These are phyloP conservation scores for Termitomyces sp. DNA, from an alignment of 768 basidiomycete genomes.

Conservation along the genomic window DNA sequence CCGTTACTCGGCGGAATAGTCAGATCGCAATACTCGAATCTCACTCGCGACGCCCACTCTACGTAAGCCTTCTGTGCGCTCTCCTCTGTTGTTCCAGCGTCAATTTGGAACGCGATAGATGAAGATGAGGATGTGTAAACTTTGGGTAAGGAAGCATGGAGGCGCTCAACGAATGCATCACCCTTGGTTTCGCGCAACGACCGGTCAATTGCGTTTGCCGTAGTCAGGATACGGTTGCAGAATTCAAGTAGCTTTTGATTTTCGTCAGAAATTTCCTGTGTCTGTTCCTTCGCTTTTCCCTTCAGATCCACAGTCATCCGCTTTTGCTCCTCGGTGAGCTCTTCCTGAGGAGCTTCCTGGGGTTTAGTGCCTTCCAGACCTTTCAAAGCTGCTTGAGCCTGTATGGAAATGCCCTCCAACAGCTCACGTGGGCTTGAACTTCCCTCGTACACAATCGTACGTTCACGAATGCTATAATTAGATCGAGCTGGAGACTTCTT, in stretches of 20 bases:
- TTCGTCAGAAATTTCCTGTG: conserved; percentile 53
- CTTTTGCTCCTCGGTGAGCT: conserved; percentile 87
- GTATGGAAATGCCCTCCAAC: conserved; percentile 86
- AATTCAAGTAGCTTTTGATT: conserved; percentile 74
- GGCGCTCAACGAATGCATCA: conserved; percentile 73
- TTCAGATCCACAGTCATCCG: conserved; percentile 68
- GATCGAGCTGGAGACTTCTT: conserved; percentile 41
- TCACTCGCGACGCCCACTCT: conserved; percentile 74
- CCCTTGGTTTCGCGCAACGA: conserved; percentile 89
- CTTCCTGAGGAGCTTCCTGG: conserved; percentile 41
- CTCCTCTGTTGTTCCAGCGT: conserved; percentile 60
- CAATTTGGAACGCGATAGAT: conserved; percentile 33
- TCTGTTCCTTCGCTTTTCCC: conserved; percentile 59
- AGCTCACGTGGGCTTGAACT: conserved; percentile 88
- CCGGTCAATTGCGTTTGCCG: conserved; percentile 81
- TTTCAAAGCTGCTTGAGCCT: conserved; percentile 89
- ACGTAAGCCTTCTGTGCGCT: conserved; percentile 64
- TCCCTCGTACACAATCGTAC: conserved; percentile 85
- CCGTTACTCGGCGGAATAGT: conserved; percentile 35
- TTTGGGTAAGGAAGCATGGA: conserved; percentile 73
- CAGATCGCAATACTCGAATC: conserved; percentile 93
- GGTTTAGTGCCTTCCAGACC: conserved; percentile 66
- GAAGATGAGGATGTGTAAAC: conserved; percentile 47
- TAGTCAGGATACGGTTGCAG: conserved; percentile 80
- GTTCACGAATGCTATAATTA: conserved; percentile 60